A percentile compares a stretch with the other conserved stretches of the same genome.
Conservation (phyloP, 2,329 filamentous ascomycete species). For the Pseudogymnoascus sp. region DNA sequence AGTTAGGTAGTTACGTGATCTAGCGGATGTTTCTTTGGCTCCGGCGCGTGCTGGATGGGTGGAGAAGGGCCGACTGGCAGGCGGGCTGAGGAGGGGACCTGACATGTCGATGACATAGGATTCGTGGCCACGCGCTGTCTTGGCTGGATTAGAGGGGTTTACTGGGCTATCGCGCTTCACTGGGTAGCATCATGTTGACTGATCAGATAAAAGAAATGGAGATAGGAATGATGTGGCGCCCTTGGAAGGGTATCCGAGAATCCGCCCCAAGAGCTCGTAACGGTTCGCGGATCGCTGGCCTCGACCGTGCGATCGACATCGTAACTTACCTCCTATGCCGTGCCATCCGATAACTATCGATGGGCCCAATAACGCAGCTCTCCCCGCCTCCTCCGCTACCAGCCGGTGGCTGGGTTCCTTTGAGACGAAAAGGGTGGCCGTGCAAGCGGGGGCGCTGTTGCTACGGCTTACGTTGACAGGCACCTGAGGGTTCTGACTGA, state of each 20-base stretch:
- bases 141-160: not conserved
- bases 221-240: not conserved
- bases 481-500: not conserved
- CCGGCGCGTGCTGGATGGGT: not conserved
- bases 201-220: not conserved
- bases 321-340: not conserved
- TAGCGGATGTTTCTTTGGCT: not conserved
- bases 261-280: not conserved
- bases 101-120: not conserved
- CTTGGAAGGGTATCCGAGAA: not conserved
- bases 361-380: not conserved
- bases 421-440: not conserved
- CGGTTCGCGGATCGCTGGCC: not conserved
- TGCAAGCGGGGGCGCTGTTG: not conserved
- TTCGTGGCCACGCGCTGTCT: not conserved
- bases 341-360: not conserved
- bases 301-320: not conserved
- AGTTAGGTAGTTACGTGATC: slow-evolving; percentile 6
- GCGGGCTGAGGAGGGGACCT: not conserved
- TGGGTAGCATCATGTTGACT: not conserved
- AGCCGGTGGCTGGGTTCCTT: not conserved
- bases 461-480: not conserved
- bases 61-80: slow-evolving; percentile 3
- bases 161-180: not conserved
- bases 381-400: not conserved